A percentile compares a stretch with the other conserved stretches of the same genome.
These are phyloP conservation scores for Arthroderma sp. DNA, from an alignment of 2,329 filamentous ascomycete genomes.

Conservation along the genomic window DNA sequence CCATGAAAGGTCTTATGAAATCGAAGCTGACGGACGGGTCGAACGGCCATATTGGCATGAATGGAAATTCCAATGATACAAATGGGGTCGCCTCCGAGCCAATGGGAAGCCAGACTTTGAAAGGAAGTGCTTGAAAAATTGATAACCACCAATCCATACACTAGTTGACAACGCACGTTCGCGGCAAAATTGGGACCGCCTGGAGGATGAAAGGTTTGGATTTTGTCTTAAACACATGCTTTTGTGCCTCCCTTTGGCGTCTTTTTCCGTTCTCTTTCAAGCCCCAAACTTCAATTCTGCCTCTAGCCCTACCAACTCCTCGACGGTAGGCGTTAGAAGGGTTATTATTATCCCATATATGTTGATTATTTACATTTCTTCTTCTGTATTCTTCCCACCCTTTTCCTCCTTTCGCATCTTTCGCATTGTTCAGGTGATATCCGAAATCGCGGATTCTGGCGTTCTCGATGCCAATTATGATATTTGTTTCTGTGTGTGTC, in stretches of 20 bases:
- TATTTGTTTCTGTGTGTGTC: neutral
- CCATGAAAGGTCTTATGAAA: neutral
- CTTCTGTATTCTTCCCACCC: constrained; percentile 2
- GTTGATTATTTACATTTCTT: neutral
- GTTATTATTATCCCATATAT: neutral
- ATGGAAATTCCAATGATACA: neutral
- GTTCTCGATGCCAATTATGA: constrained; percentile 5
- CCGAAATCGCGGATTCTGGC: neutral
- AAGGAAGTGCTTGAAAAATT: neutral
- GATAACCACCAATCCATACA: neutral
- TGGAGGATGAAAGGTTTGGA: neutral
- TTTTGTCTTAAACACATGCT: neutral
- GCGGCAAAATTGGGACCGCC: neutral
- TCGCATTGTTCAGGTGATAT: neutral
- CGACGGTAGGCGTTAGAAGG: neutral
- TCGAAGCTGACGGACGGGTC: constrained; percentile 4
- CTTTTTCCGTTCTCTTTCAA: neutral
- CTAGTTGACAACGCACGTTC: neutral
- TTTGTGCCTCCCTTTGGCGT: neutral
- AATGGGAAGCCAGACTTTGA: neutral
- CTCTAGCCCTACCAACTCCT: neutral
- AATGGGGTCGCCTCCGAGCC: neutral
- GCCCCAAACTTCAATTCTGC: neutral
- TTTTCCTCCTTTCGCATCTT: neutral
- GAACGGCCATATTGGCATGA: neutral